phyloP scores from a whole-genome alignment of 176 grass and related monocot genomes.

The Oryza glaberrima region DNA sequence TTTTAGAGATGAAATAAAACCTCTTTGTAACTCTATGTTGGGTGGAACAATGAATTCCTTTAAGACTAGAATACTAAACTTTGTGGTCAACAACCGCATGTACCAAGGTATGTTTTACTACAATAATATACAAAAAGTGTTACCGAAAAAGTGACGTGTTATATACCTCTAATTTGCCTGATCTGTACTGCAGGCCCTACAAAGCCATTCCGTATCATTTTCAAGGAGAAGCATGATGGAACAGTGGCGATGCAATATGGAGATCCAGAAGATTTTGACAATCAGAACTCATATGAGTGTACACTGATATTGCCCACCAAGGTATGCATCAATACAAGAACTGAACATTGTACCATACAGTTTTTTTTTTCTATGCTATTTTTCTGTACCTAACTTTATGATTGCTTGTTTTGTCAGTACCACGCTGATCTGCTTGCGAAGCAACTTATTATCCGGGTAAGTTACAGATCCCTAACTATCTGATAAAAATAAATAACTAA shows the following conservation, averaged over 20 bases:
- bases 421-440: conserved; percentile 73
- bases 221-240: conserved; percentile 82
- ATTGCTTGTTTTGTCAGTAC: conserved; percentile 61
- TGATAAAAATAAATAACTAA: conserved; percentile 20
- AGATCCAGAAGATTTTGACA: conserved; percentile 79
- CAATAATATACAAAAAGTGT: background rate
- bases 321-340: conserved; percentile 46
- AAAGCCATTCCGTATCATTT: conserved; percentile 59
- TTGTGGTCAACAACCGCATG: conserved; percentile 43
- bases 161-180: conserved; percentile 14
- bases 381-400: conserved; percentile 43
- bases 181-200: conserved; percentile 44
- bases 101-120: conserved; percentile 72
- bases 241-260: conserved; percentile 88
- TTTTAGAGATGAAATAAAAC: conserved; percentile 63
- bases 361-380: background rate
- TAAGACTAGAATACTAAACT: conserved; percentile 74
- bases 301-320: conserved; percentile 74
- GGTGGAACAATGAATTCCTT: conserved; percentile 79
- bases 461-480: conserved; percentile 31
- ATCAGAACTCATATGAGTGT: conserved; percentile 56
- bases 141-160: background rate
- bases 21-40: conserved; percentile 76
- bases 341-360: conserved; percentile 16
- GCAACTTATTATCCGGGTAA: conserved; percentile 71